These are phyloP conservation scores for Pyrus communis DNA, from an alignment of 306 rosid species.

Conservation along the genomic window DNA sequence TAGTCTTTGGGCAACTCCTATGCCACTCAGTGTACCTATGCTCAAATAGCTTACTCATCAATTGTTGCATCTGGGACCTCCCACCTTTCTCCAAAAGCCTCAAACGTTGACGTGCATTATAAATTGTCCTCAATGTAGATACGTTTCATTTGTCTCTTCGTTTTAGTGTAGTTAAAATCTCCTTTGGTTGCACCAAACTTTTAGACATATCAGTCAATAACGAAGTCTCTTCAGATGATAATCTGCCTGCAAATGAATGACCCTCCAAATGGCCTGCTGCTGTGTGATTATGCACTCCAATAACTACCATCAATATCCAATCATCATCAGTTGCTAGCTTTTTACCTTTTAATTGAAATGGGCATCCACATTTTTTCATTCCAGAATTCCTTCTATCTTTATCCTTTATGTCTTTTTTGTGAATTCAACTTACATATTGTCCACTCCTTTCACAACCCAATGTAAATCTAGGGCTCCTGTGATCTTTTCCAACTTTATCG, in stretches of 20 bases:
- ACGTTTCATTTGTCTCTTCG: not conserved
- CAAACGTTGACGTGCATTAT: not conserved
- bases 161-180: not conserved
- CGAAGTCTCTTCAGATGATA: not conserved
- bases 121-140: not conserved
- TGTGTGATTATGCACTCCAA: not conserved
- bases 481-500: not conserved
- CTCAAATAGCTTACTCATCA: not conserved
- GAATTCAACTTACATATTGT: no score
- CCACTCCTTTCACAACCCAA: no score
- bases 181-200: not conserved
- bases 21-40: not conserved
- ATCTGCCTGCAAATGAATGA: not conserved
- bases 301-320: not conserved
- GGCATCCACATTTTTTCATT: not conserved
- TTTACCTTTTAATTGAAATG: not conserved
- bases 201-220: not conserved
- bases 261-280: not conserved
- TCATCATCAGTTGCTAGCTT: not conserved
- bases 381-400: not conserved
- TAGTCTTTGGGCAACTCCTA: not conserved
- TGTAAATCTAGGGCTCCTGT: no score
- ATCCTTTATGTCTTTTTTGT: no score
- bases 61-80: not conserved
- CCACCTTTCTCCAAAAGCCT: not conserved